Evolutionary conservation across 2,329 filamentous ascomycete genomes (phyloP).

Genomic region (Penicillium sp.): DNA sequence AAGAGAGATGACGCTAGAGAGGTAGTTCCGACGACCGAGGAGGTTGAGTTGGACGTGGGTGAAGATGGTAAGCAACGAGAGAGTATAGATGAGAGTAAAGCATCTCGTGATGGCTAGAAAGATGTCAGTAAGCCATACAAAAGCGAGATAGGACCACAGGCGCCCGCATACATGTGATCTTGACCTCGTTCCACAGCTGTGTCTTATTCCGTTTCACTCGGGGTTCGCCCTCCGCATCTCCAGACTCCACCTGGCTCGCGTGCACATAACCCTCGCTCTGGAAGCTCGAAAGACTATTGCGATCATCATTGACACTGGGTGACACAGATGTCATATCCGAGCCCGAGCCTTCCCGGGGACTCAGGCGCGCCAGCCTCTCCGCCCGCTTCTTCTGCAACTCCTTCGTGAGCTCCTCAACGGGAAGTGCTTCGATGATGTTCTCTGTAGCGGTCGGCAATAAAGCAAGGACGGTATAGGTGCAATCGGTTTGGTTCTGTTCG

Average conservation of each 20-base stretch:
- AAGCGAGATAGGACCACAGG: not conserved
- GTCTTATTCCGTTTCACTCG: constrained; percentile 75
- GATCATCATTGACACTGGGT: constrained; percentile 75
- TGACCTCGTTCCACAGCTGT: constrained; percentile 95
- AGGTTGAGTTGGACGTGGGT: constrained; percentile 96
- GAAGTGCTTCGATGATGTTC: constrained; percentile 81
- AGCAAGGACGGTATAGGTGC: constrained; percentile 95
- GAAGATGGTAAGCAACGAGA: constrained; percentile 83
- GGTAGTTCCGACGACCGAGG: constrained; percentile 88
- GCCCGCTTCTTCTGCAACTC: constrained; percentile 93
- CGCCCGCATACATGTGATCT: constrained; percentile 72
- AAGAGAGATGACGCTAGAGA: constrained; percentile 90
- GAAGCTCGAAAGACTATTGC: constrained; percentile 70
- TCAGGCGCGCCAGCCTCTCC: constrained; percentile 62
- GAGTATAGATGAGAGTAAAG: constrained; percentile 87
- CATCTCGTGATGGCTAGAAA: constrained; percentile 77
- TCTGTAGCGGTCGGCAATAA: constrained; percentile 87
- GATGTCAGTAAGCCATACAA: not conserved
- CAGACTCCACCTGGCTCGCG: constrained; percentile 69
- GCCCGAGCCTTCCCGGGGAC: constrained; percentile 54
- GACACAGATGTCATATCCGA: constrained; percentile 58
- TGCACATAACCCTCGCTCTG: constrained; percentile 82
- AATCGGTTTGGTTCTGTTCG: constrained; percentile 98
- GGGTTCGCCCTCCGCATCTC: constrained; percentile 46
- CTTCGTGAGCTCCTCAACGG: constrained; percentile 88